Evolutionary conservation across 805 yeast species (phyloP).

Genomic region (Candida pseudofarinosa): DNA sequence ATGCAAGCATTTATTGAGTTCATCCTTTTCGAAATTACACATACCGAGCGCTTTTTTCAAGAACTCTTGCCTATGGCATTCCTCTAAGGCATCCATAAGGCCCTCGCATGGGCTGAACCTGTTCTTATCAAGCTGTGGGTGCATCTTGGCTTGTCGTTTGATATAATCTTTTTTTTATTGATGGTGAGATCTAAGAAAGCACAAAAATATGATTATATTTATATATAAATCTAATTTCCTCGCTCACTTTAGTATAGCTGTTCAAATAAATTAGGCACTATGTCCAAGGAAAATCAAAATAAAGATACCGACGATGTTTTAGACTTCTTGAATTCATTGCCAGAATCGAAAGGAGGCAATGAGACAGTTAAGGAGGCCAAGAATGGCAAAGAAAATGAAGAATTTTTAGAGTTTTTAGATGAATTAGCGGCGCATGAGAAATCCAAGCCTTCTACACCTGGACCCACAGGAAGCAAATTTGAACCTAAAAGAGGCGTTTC

Average conservation of each 20-base stretch:
- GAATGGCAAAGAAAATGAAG: constrained; percentile 43
- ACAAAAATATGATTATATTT: neutral
- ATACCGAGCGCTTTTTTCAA: constrained; percentile 70
- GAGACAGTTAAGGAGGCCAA: constrained; percentile 21
- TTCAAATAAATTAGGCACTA: neutral
- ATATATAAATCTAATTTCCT: neutral
- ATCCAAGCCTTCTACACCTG: constrained; percentile 16
- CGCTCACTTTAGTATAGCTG: neutral
- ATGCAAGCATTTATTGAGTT: constrained; percentile 74
- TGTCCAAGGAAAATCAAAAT: constrained; percentile 20
- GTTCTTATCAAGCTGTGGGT: constrained; percentile 42
- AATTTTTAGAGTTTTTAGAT: constrained; percentile 55
- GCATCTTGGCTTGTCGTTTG: constrained; percentile 22
- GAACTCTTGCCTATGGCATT: constrained; percentile 75
- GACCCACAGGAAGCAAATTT: constrained; percentile 20
- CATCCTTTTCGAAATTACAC: constrained; percentile 82
- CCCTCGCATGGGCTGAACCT: constrained; percentile 61
- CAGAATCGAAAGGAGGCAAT: constrained; percentile 47
- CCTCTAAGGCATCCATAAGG: constrained; percentile 81
- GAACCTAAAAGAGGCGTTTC: constrained; percentile 28
- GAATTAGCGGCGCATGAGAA: constrained; percentile 65
- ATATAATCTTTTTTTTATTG: neutral
- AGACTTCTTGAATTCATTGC: constrained; percentile 76
- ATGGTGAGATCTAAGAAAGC: neutral
- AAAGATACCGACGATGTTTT: constrained; percentile 70